Percentiles rank a stretch among this genome's conserved stretches.
These are phyloP conservation scores for Naegleria lovaniensis DNA, from an alignment of 208 protist genomes.

Conservation along the genomic window DNA sequence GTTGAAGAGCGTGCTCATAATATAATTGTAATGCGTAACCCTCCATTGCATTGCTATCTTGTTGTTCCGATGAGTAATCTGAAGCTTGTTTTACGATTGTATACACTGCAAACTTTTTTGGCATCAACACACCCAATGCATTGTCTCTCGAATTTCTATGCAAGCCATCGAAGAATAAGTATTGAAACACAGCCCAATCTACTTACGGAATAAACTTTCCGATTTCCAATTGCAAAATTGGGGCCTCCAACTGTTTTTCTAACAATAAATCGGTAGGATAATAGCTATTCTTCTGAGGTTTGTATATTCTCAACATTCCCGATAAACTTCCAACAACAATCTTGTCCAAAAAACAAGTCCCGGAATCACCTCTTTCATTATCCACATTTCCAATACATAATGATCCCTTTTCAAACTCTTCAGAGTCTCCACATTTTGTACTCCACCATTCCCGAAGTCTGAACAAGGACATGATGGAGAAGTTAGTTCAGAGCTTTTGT, in stretches of 20 bases:
- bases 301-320: slow-evolving; percentile 67
- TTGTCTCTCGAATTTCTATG: slow-evolving; percentile 45
- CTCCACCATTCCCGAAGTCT: slow-evolving; percentile 79
- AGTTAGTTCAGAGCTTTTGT: no score
- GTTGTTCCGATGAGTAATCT: background rate
- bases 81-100: slow-evolving; percentile 39
- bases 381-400: slow-evolving; percentile 65
- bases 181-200: background rate
- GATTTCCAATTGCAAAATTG: slow-evolving; percentile 72
- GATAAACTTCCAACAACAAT: slow-evolving; percentile 73
- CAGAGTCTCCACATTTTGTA: slow-evolving; percentile 53
- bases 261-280: slow-evolving; percentile 62
- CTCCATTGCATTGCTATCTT: slow-evolving; percentile 29
- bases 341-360: slow-evolving; percentile 38
- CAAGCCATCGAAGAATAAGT: background rate
- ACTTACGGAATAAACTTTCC: slow-evolving; percentile 52
- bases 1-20: slow-evolving; percentile 56
- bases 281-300: slow-evolving; percentile 57
- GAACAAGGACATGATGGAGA: slow-evolving; percentile 80
- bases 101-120: slow-evolving; percentile 59
- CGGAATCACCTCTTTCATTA: slow-evolving; percentile 40
- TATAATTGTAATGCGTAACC: slow-evolving; percentile 33
- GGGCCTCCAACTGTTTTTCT: slow-evolving; percentile 68
- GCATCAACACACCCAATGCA: slow-evolving; percentile 68
- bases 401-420: slow-evolving; percentile 64